Percentiles rank a stretch among this genome's conserved stretches.
Conservation (phyloP, 2,329 filamentous ascomycete genomes). For the Ustilaginoidea virens region DNA sequence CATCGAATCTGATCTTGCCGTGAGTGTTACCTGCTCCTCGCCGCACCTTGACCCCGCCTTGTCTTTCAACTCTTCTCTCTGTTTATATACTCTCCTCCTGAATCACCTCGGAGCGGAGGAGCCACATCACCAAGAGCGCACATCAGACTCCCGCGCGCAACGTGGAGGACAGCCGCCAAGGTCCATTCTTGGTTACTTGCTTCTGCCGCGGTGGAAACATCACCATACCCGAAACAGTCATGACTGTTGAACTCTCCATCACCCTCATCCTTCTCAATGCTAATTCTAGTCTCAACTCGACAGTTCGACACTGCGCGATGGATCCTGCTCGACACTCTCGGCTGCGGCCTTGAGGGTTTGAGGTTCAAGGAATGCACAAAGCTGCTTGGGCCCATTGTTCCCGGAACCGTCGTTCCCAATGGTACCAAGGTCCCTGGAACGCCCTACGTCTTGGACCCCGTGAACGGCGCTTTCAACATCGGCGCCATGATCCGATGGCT, state of each 20-base stretch:
- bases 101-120: too few species aligned
- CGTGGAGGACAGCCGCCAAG: too few species aligned
- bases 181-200: too few species aligned
- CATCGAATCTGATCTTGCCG: slow-evolving; percentile 82
- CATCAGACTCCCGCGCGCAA: too few species aligned
- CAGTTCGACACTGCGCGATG: slow-evolving; percentile 92
- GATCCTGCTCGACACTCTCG: slow-evolving; percentile 92
- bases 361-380: slow-evolving; percentile 94
- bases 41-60: not conserved
- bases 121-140: too few species aligned
- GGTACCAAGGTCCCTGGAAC: slow-evolving; percentile 86
- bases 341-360: slow-evolving; percentile 89
- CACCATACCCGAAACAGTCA: too few species aligned
- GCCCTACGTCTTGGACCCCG: slow-evolving; percentile 83
- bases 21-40: slow-evolving; percentile 37
- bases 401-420: slow-evolving; percentile 81
- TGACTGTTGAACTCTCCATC: too few species aligned
- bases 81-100: not conserved
- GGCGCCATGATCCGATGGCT: slow-evolving; percentile 98
- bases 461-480: slow-evolving; percentile 97
- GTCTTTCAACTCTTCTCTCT: not conserved
- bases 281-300: too few species aligned
- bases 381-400: slow-evolving; percentile 80
- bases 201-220: too few species aligned
- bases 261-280: too few species aligned